These are phyloP conservation scores for Ophiostoma ips DNA, from an alignment of 2,329 filamentous ascomycete species.

Conservation along the genomic window DNA sequence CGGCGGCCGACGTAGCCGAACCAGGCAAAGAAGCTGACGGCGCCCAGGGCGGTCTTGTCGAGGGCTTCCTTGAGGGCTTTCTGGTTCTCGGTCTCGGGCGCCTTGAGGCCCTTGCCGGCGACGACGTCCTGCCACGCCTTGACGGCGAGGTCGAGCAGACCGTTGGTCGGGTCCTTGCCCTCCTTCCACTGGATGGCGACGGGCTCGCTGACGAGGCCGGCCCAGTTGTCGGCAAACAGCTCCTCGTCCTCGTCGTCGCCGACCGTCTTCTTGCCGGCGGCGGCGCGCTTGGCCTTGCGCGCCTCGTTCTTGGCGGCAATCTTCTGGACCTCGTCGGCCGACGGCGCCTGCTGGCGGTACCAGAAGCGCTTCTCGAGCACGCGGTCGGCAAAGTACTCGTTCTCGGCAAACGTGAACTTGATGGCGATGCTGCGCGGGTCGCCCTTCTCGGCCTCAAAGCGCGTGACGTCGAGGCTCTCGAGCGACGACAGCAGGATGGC, in stretches of 20 bases:
- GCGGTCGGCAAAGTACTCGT: constrained; percentile 68
- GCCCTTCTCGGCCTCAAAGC: constrained; percentile 59
- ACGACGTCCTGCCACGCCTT: constrained; percentile 51
- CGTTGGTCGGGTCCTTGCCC: constrained; percentile 70
- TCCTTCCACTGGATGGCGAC: constrained; percentile 81
- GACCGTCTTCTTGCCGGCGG: too few relatives aligned
- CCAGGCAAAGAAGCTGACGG: constrained; percentile 73
- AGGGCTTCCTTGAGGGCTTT: constrained; percentile 37
- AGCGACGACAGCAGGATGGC: constrained; percentile 57
- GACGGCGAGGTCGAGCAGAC: constrained; percentile 60
- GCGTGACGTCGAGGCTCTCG: constrained; percentile 54
- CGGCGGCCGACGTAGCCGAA: constrained; percentile 66
- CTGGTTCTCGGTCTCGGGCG: constrained; percentile 9
- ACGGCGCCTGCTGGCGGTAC: constrained; percentile 38
- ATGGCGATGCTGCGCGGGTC: constrained; percentile 62
- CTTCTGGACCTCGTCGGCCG: background rate
- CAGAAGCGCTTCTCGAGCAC: constrained; percentile 86
- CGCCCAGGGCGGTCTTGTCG: constrained; percentile 46
- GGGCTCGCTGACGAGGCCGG: constrained; percentile 74
- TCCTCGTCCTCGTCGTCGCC: background rate
- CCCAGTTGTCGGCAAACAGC: constrained; percentile 32
- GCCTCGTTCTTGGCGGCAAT: background rate
- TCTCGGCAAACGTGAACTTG: constrained; percentile 65
- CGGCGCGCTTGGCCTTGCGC: background rate
- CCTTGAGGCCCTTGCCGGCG: background rate